Base-by-base conservation (phyloP, 805 yeast genomes). In the Kodamaea kaohsiungensis region DNA sequence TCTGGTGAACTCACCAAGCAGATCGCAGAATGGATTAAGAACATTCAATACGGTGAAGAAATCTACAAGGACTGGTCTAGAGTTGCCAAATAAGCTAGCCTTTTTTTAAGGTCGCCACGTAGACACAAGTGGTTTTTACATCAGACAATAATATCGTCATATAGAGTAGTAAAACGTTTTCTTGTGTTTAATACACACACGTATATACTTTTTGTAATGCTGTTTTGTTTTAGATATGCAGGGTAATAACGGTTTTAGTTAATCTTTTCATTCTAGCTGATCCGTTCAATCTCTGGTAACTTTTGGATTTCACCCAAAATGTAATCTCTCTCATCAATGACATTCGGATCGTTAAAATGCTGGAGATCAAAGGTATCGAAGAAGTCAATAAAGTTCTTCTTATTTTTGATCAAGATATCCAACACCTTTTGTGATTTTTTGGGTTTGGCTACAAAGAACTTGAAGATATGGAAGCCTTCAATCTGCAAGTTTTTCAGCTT, bases 371-470 rank as follows among this genome's bases (percentile, higher is more conserved):
- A 89, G 39, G 77, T 80, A 47, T 82, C 80, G 55, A 93, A 79
- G 65, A 89, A 91, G 33, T 77, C 76, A 39, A 92, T 68, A 57
- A 93, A 79, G 64, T 88, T 89, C 42, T 84, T 88, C 64, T 91
- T 84, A 69, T 95, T 95, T 65, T 92, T 91, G 46, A 86, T 82
- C 59, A 95, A 76, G 17, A 93, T 88, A 68, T 93, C 97, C 52
- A 81, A 72, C 1, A 95, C 85, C 7, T 87, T 84, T 67, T 87
- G 91, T 2, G 91, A 79, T 68, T 92, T 92, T 58, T 87, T 85
- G 4, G 99, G 99, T 69, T 95, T 95, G 3, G 97, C 98, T n/a
- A 91, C 91, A 70, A 95, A 91, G 40, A 92, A 88, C 72, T 93
- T 95, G 75, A 95, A 93, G 39, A 93, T 87, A 60, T 95, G 92